Evolutionary conservation across 2,329 filamentous ascomycete genomes (phyloP).

Genomic region (Aaosphaeria arxii): DNA sequence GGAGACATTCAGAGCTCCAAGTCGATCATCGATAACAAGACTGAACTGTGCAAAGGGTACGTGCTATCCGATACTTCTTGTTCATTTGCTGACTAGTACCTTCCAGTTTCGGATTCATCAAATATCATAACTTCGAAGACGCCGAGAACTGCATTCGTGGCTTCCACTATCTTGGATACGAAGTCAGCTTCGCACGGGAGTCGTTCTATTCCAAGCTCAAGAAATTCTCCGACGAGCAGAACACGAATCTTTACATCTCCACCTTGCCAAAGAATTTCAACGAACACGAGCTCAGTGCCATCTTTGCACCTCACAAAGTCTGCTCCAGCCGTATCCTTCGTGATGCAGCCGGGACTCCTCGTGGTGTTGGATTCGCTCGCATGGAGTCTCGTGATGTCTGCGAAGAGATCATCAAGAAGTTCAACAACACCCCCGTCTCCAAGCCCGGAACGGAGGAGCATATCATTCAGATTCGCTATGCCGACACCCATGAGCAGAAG

Average conservation of each 20-base stretch:
- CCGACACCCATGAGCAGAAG: constrained; percentile 95
- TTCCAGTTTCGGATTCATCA: constrained; percentile 90
- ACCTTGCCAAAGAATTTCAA: constrained; percentile 91
- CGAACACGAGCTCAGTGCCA: constrained; percentile 77
- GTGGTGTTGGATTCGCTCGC: constrained; percentile 94
- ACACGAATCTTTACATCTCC: constrained; percentile 97
- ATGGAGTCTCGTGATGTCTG: constrained; percentile 89
- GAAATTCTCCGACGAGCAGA: constrained; percentile 83
- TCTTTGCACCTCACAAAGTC: constrained; percentile 77
- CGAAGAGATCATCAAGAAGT: constrained; percentile 82
- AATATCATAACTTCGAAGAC: constrained; percentile 82
- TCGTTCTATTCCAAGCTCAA: constrained; percentile 98
- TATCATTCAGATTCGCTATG: constrained; percentile 89
- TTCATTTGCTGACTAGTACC: constrained; percentile 4
- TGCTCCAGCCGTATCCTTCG: constrained; percentile 94
- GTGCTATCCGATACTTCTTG: constrained; percentile 19
- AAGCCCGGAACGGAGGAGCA: constrained; percentile 68
- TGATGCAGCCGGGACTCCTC: constrained; percentile 86
- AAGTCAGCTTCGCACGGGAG: constrained; percentile 93
- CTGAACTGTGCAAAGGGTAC: constrained; percentile 93
- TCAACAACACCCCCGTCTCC: constrained; percentile 64
- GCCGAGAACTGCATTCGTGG: constrained; percentile 96
- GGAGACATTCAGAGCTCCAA: constrained; percentile 92
- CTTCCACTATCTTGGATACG: constrained; percentile 91
- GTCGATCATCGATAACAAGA: constrained; percentile 94